phyloP scores from a whole-genome alignment of 257 asterid genomes.

The Solanum peruvianum region DNA sequence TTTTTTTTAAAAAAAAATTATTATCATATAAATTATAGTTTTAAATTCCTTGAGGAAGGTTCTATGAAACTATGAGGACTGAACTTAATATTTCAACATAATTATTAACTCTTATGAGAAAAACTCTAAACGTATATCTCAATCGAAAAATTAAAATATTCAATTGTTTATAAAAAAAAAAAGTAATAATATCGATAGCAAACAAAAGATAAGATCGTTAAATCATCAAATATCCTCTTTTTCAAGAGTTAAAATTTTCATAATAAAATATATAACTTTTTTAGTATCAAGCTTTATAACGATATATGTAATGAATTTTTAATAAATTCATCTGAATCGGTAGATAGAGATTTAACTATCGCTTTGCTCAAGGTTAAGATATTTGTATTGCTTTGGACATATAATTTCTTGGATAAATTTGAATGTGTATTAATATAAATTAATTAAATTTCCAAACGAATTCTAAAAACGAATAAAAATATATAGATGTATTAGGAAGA shows the following conservation, averaged over 20 bases:
- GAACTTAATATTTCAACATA: neutral
- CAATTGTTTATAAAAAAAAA: fast-evolving
- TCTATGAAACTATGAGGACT: neutral
- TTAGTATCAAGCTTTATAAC: too few species aligned
- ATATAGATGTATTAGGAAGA: too few species aligned
- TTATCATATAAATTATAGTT: neutral
- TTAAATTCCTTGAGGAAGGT: neutral
- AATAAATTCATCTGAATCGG: neutral
- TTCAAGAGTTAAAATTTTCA: too few species aligned
- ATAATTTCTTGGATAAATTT: neutral
- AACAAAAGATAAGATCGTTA: too few species aligned
- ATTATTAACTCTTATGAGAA: neutral
- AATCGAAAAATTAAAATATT: neutral
- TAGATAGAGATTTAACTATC: too few species aligned
- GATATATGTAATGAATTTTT: too few species aligned
- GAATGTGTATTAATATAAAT: neutral
- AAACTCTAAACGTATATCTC: neutral
- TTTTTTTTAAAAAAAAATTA: neutral
- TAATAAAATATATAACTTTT: too few species aligned
- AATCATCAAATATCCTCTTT: too few species aligned
- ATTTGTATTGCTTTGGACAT: neutral
- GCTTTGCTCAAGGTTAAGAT: neutral
- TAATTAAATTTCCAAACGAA: neutral
- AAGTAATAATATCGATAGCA: neutral
- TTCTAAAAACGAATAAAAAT: too few species aligned